Percentiles rank a stretch among this genome's conserved stretches.
These are phyloP conservation scores for Zygosaccharomyces rouxii DNA, from an alignment of 805 yeast genomes.

Conservation along the genomic window DNA sequence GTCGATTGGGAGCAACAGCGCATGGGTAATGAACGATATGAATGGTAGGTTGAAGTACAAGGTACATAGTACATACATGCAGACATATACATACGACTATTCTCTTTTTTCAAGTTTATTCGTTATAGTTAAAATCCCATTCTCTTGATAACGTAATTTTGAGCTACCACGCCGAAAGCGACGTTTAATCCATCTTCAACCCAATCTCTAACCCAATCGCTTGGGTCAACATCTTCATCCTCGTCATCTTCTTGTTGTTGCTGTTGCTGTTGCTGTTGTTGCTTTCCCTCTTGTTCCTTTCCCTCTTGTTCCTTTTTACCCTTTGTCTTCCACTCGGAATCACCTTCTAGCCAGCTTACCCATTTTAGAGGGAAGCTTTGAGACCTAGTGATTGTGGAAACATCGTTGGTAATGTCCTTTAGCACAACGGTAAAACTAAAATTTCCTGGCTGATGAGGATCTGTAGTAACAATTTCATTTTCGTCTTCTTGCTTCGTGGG, in stretches of 20 bases:
- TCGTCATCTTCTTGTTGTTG: constrained; percentile 24
- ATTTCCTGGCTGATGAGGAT: constrained; percentile 42
- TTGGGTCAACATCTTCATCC: constrained; percentile 63
- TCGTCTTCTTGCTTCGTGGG: constrained; percentile 21
- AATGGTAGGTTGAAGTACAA: constrained; percentile 2
- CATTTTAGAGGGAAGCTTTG: constrained; percentile 89
- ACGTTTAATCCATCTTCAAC: constrained; percentile 71
- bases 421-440: constrained; percentile 74
- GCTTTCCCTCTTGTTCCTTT: constrained; percentile 20
- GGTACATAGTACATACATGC: constrained; percentile 1
- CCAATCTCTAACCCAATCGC: constrained; percentile 80
- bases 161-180: constrained; percentile 83
- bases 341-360: constrained; percentile 76
- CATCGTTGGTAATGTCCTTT: constrained; percentile 72
- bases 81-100: neutral
- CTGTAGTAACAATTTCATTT: constrained; percentile 35
- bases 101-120: neutral
- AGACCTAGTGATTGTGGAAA: constrained; percentile 69
- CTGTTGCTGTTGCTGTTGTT: constrained; percentile 14
- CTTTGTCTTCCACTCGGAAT: constrained; percentile 25
- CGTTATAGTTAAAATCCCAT: constrained; percentile 40
- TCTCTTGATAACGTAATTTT: constrained; percentile 82
- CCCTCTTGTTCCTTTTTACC: constrained; percentile 37
- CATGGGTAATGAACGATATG: constrained; percentile 23
- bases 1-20: constrained; percentile 35